Evolutionary conservation across 805 yeast genomes (phyloP).

Genomic region (Hanseniaspora singularis): DNA sequence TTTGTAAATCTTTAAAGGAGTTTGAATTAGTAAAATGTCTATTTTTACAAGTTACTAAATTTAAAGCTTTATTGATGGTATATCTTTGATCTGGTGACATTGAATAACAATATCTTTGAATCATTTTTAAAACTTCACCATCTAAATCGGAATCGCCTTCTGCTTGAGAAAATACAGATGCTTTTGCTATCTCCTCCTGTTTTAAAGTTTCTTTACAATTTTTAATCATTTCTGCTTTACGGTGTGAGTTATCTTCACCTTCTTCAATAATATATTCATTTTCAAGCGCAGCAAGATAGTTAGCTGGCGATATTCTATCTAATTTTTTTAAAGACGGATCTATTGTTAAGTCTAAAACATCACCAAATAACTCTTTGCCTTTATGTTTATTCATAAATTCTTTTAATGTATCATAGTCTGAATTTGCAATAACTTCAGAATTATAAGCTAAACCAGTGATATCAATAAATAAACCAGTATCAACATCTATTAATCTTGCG

Average conservation of each 20-base stretch:
- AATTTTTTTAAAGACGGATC: not conserved
- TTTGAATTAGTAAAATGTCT: conserved; percentile 40
- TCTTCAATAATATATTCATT: not conserved
- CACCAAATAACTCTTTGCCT: not conserved
- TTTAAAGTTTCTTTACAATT: not conserved
- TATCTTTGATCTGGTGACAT: conserved; percentile 28
- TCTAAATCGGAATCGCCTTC: not conserved
- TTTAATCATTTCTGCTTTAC: not conserved
- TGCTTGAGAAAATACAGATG: not conserved
- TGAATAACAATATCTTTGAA: not conserved
- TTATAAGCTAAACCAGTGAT: conserved; percentile 48
- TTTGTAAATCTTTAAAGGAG: conserved; percentile 26
- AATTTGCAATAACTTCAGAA: conserved; percentile 18
- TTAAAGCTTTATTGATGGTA: conserved; percentile 26
- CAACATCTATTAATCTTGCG: conserved; percentile 61
- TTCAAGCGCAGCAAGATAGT: too few species aligned
- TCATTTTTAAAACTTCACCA: not conserved
- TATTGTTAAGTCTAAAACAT: not conserved
- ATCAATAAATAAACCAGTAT: conserved; percentile 60
- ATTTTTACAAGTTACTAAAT: conserved; percentile 45
- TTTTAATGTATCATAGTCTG: not conserved
- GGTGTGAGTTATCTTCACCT: too few species aligned
- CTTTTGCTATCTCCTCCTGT: conserved; percentile 14
- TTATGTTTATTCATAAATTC: not conserved
- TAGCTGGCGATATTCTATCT: too few species aligned